Conservation (phyloP, 495 filamentous ascomycete genomes). For the Aspergillus wentii region DNA sequence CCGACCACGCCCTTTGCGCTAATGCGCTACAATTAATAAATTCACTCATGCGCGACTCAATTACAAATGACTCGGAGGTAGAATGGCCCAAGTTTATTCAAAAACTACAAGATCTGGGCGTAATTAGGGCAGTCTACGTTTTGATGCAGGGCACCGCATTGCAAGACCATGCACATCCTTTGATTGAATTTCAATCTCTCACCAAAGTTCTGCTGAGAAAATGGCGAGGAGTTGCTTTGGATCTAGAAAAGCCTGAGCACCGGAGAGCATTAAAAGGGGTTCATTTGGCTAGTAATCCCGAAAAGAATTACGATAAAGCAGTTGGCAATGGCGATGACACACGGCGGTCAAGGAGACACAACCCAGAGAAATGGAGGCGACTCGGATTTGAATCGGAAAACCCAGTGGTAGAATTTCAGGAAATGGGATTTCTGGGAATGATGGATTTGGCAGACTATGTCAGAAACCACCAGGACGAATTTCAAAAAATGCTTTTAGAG, state of each 20-base stretch:
- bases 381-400: constrained; percentile 90
- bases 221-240: constrained; percentile 81
- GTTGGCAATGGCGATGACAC: constrained; percentile 35
- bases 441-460: constrained; percentile 97
- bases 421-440: constrained; percentile 87
- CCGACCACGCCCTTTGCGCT: constrained; percentile 93
- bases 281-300: constrained; percentile 75
- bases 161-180: constrained; percentile 88
- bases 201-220: constrained; percentile 87
- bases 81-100: constrained; percentile 98
- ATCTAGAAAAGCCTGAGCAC: constrained; percentile 85
- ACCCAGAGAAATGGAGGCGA: constrained; percentile 90
- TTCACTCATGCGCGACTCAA: constrained; percentile 86
- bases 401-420: constrained; percentile 78
- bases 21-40: constrained; percentile 95
- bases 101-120: constrained; percentile 82
- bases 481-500: constrained; percentile 86
- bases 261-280: constrained; percentile 79
- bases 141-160: constrained; percentile 91
- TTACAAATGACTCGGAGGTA: constrained; percentile 67
- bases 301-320: constrained; percentile 33
- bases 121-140: constrained; percentile 85
- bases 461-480: constrained; percentile 81
- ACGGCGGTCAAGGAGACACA: constrained; percentile 59
- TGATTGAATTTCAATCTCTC: constrained; percentile 89